Base-by-base conservation (phyloP, 2,329 filamentous ascomycete genomes). In the Amauroascus verrucosus region DNA sequence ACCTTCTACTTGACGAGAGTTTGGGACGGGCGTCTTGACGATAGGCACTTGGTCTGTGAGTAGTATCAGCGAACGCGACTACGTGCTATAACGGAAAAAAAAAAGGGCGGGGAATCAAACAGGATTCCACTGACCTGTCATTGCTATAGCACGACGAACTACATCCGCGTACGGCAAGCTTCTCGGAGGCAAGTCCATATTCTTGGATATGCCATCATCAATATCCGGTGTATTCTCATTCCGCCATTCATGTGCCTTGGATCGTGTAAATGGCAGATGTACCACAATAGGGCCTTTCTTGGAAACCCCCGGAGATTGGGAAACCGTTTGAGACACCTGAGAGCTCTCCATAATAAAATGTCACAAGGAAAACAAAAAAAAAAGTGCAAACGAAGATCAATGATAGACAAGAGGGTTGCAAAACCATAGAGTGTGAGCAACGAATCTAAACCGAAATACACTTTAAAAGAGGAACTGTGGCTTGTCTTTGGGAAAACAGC, bases 91-190 rank as follows among this genome's bases (percentile, higher is more conserved):
- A 16, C 16, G 9, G 9, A 4, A 28, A n/a, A 16, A 9, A 28
- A 38, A 38, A 16, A 18, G n/a, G 13, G 16, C 3, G 9, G 24
- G 4, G 26, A 30, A 33, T n/a, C n/a, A n/a, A n/a, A n/a, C n/a
- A n/a, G 33, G 16, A 28, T 46, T 16, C 3, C 6, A 16, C 41
- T 52, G 26, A 52, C 50, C 14, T 46, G 50, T 16, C 9, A 28
- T 20, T 26, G 50, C 30, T 32, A 46, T 52, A 20, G 50, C 40
- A 4, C 30, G 41, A 28, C 50, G 50, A 20, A 33, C 30, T 13
- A 46, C 33, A 9, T 52, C 40, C 13, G 50, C 40, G 20, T 52
- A 52, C 4, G 41, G 22, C 11, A 52, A 20, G 7, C 22, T 46
- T 38, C 40, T 46, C 16, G 50, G 41, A 2, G 41, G 41, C 18